phyloP scores from a whole-genome alignment of 208 protist genomes.

The Trypanosoma rangeli region DNA sequence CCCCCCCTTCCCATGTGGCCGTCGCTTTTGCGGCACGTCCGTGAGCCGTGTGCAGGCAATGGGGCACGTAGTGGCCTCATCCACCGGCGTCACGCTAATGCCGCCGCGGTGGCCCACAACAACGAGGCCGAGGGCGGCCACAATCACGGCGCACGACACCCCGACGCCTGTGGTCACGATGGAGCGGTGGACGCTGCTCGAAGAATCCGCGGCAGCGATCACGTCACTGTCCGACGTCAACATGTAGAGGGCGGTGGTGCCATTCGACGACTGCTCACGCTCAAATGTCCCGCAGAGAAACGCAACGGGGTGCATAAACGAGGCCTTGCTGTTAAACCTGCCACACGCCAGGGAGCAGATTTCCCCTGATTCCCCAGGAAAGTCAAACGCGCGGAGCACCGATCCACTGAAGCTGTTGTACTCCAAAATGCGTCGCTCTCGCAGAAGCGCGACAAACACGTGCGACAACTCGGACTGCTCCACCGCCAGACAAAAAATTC shows the following conservation, averaged over 20 bases:
- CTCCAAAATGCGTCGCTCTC: slow-evolving; percentile 55
- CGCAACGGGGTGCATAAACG: background rate
- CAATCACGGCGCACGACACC: slow-evolving; percentile 30
- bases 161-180: slow-evolving; percentile 28
- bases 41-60: slow-evolving; percentile 43
- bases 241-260: slow-evolving; percentile 28
- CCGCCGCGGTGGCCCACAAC: slow-evolving; percentile 51
- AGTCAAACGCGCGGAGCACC: slow-evolving; percentile 42
- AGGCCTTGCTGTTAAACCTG: background rate
- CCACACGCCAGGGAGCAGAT: slow-evolving; percentile 33
- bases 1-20: background rate
- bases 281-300: slow-evolving; percentile 34
- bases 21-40: slow-evolving; percentile 24
- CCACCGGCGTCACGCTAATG: slow-evolving; percentile 42
- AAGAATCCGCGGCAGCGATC: background rate
- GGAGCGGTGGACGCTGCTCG: slow-evolving; percentile 9
- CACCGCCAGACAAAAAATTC: slow-evolving; percentile 53
- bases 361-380: slow-evolving; percentile 37
- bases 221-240: background rate
- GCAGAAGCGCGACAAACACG: slow-evolving; percentile 60
- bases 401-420: slow-evolving; percentile 72
- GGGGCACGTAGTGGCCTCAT: slow-evolving; percentile 45
- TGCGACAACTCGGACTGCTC: slow-evolving; percentile 33
- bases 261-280: slow-evolving; percentile 21
- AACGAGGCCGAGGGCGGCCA: slow-evolving; percentile 40